These are phyloP conservation scores for Tubosaeta brunneosetosa DNA, from an alignment of 768 basidiomycete species.

Conservation along the genomic window DNA sequence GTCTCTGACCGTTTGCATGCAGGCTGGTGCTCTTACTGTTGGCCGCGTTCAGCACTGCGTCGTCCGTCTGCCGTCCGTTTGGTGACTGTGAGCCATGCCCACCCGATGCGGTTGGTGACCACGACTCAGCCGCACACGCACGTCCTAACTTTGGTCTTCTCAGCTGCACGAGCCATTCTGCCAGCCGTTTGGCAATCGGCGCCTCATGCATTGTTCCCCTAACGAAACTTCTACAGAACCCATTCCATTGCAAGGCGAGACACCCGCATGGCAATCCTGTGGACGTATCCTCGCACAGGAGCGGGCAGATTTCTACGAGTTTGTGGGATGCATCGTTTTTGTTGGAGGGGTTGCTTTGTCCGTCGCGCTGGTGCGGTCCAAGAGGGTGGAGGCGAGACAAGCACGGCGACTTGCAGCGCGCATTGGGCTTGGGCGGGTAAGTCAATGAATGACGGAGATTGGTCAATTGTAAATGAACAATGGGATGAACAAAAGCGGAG, in stretches of 20 bases:
- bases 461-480: conserved; percentile 1
- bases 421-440: conserved; percentile 60
- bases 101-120: conserved; percentile 46
- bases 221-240: conserved; percentile 26
- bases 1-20: background rate
- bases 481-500: background rate
- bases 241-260: conserved; percentile 42
- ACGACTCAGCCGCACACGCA: conserved; percentile 2
- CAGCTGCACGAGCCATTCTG: conserved; percentile 88
- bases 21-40: conserved; percentile 8
- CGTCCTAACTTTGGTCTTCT: conserved; percentile 2
- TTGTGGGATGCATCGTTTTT: conserved; percentile 76
- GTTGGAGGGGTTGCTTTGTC: conserved; percentile 64
- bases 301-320: conserved; percentile 86
- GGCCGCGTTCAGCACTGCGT: conserved; percentile 7
- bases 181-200: conserved; percentile 92
- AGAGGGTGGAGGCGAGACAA: conserved; percentile 64
- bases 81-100: conserved; percentile 64
- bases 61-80: conserved; percentile 46
- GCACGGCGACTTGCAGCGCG: conserved; percentile 81
- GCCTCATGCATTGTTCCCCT: conserved; percentile 74
- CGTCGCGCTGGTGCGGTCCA: conserved; percentile 65
- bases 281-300: conserved; percentile 79
- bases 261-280: conserved; percentile 89
- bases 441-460: no score